Percentiles rank a stretch among this genome's conserved stretches.
phyloP scores from a whole-genome alignment of 768 basidiomycete genomes.

The Tricholoma flavovirens region DNA sequence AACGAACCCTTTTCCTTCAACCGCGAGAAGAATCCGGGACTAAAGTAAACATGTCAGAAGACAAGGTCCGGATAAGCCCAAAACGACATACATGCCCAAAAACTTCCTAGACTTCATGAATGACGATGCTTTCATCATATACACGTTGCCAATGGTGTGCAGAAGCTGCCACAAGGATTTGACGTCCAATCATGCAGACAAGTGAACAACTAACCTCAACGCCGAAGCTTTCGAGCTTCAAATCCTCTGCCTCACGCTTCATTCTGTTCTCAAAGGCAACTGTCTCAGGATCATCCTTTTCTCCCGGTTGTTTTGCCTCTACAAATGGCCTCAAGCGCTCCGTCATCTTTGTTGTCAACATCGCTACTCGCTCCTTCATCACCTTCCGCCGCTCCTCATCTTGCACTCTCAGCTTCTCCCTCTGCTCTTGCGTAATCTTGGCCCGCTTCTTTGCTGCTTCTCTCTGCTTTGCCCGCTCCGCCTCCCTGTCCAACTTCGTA shows the following conservation, averaged over 20 bases:
- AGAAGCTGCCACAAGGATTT: conserved; percentile 47
- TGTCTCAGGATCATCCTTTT: conserved; percentile 79
- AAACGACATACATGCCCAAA: conserved; percentile 69
- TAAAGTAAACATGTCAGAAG: conserved; percentile 19
- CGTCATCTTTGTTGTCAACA: conserved; percentile 70
- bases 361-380: conserved; percentile 72
- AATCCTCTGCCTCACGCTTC: conserved; percentile 81
- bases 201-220: conserved; percentile 61
- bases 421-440: conserved; percentile 78
- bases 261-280: conserved; percentile 71
- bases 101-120: conserved; percentile 90
- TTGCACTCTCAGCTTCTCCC: conserved; percentile 74
- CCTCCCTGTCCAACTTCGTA: conserved; percentile 30
- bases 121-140: conserved; percentile 88
- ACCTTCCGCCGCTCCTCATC: conserved; percentile 77
- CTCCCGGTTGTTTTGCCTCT: conserved; percentile 80
- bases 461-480: conserved; percentile 31
- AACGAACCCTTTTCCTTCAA: conserved; percentile 91
- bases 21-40: conserved; percentile 87
- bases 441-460: conserved; percentile 37
- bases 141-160: conserved; percentile 87
- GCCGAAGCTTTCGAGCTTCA: conserved; percentile 97
- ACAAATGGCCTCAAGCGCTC: conserved; percentile 88
- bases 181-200: not conserved
- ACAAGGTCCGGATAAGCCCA: not conserved